Conservation (phyloP, 164 flowering plant genomes). For the Platanus orientalis region DNA sequence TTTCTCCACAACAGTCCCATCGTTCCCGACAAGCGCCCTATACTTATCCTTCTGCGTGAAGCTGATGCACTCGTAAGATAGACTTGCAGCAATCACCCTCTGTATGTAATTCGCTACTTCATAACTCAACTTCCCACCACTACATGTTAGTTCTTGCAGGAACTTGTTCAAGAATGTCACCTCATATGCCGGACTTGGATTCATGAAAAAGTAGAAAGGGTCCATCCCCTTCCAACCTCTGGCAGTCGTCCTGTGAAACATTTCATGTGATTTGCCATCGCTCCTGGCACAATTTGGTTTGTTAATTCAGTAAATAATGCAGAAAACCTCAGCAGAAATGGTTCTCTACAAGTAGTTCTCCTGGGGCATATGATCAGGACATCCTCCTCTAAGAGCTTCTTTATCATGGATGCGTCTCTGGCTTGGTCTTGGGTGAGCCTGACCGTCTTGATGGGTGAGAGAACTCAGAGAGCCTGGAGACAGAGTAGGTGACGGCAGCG, state of each 20-base stretch:
- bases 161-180: conserved; percentile 68
- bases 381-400: conserved; percentile 57
- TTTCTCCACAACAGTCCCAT: conserved; percentile 33
- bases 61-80: conserved; percentile 53
- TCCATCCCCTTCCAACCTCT: conserved; percentile 67
- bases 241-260: conserved; percentile 63
- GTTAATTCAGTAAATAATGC: conserved; percentile 81
- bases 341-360: conserved; percentile 83
- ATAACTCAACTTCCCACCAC: conserved; percentile 39
- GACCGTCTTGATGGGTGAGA: conserved; percentile 74
- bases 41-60: conserved; percentile 66
- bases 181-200: conserved; percentile 71
- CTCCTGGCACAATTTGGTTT: conserved; percentile 81
- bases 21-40: conserved; percentile 37
- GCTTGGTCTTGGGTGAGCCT: conserved; percentile 67
- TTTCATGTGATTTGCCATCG: conserved; percentile 69
- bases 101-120: conserved; percentile 67
- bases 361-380: conserved; percentile 83
- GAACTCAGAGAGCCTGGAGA: conserved; percentile 63
- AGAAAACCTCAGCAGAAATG: conserved; percentile 69
- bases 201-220: conserved; percentile 82
- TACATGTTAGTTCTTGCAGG: conserved; percentile 61
- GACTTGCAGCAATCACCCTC: conserved; percentile 31
- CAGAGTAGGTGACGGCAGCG: conserved; percentile 78
- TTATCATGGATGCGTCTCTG: conserved; percentile 60